Percentiles rank a stretch among this genome's conserved stretches.
Evolutionary conservation across 2,329 filamentous ascomycete genomes (phyloP).

Genomic region (Epichloe typhina): DNA sequence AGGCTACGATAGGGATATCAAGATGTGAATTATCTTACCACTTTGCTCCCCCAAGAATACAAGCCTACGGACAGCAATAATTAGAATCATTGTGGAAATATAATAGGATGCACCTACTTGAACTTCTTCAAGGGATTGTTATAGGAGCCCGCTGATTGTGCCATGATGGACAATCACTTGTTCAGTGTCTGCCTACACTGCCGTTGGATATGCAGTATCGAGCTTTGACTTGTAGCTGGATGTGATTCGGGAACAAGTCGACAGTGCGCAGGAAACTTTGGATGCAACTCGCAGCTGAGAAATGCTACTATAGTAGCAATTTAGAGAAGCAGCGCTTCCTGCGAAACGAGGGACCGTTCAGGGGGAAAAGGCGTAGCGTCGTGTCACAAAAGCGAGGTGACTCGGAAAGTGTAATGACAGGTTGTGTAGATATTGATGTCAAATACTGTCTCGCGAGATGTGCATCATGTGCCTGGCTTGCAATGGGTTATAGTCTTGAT

Average conservation of each 20-base stretch:
- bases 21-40: slow-evolving; percentile 47
- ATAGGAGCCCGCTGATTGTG: slow-evolving; percentile 73
- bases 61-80: slow-evolving; percentile 41
- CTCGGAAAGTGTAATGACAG: too few species aligned
- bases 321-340: not conserved
- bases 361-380: not conserved
- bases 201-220: not conserved
- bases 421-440: too few species aligned
- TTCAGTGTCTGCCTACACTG: not conserved
- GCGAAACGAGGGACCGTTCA: not conserved
- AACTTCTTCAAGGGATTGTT: slow-evolving; percentile 99
- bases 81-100: not conserved
- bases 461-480: too few species aligned
- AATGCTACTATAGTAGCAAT: not conserved
- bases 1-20: not conserved
- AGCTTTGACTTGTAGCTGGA: not conserved
- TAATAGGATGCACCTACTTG: slow-evolving; percentile 50
- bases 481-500: too few species aligned
- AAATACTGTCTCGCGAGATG: too few species aligned
- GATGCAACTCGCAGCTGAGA: not conserved
- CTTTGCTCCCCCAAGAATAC: slow-evolving; percentile 98
- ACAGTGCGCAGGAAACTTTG: not conserved
- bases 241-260: not conserved
- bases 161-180: slow-evolving; percentile 44
- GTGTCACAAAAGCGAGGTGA: not conserved